Evolutionary conservation across 2,329 filamentous ascomycete species (phyloP).

Genomic region (Fusarium clavum): DNA sequence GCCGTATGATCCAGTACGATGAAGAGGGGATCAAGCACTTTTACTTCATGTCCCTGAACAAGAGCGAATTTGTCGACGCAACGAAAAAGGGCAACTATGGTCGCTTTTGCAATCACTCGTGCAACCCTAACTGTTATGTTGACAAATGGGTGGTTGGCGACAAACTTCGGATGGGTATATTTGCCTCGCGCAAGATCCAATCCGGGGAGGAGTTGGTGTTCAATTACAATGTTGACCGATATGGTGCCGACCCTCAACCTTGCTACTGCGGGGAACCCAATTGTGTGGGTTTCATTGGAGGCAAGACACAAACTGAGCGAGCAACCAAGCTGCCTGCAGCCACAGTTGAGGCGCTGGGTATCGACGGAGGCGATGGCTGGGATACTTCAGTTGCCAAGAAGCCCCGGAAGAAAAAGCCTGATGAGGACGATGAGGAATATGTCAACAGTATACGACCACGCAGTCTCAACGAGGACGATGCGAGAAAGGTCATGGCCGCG

Average conservation of each 20-base stretch:
- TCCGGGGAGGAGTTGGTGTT: conserved; percentile 96
- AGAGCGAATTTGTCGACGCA: conserved; percentile 96
- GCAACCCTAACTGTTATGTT: conserved; percentile 98
- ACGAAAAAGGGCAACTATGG: conserved; percentile 97
- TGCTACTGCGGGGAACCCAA: conserved; percentile 97
- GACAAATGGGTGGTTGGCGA: conserved; percentile 99
- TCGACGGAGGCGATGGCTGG: conserved; percentile 93
- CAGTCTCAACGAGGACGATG: conserved; percentile 82
- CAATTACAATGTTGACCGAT: conserved; percentile 99
- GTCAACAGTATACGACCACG: conserved; percentile 88
- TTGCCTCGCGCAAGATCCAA: conserved; percentile 85
- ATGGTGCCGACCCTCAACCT: conserved; percentile 94
- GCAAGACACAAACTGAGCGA: conserved; percentile 96
- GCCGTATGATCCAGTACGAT: conserved; percentile 93
- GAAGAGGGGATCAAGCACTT: conserved; percentile 98
- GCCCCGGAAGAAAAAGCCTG: conserved; percentile 89
- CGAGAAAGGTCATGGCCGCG: conserved; percentile 94
- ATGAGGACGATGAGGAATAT: conserved; percentile 95
- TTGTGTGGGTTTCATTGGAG: conserved; percentile 95
- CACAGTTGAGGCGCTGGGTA: conserved; percentile 94
- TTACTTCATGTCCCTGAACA: conserved; percentile 99
- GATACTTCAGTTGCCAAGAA: conserved; percentile 90
- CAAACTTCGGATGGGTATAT: conserved; percentile 98
- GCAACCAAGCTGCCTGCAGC: conserved; percentile 90
- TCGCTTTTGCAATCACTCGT: conserved; percentile 98